Conservation (phyloP, 345 rosid species). For the Gossypium sturtianum region DNA sequence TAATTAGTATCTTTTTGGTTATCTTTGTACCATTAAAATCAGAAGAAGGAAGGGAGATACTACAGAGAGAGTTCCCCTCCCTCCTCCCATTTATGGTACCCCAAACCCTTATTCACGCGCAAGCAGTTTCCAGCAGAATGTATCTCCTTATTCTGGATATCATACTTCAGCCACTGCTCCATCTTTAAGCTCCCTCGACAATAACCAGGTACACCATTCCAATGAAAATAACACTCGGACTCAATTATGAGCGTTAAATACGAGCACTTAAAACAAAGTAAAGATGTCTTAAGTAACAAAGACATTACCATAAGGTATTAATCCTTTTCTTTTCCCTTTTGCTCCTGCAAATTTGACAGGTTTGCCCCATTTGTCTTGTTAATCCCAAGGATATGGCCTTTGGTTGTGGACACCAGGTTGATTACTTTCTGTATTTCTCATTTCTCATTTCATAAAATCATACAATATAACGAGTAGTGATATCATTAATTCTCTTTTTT, state of each 20-base stretch:
- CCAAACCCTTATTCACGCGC: constrained; percentile 20
- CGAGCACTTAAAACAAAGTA: not conserved
- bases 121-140: constrained; percentile 30
- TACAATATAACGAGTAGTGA: no score
- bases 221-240: not conserved
- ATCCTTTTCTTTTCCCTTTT: not conserved
- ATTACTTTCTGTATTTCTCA: not conserved
- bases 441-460: not conserved
- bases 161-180: constrained; percentile 30
- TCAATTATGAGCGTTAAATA: not conserved
- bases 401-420: constrained; percentile 84
- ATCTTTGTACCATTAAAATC: constrained; percentile 13
- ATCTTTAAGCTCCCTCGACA: constrained; percentile 33
- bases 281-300: not conserved
- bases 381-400: constrained; percentile 71
- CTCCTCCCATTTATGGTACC: constrained; percentile 48
- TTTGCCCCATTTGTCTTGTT: constrained; percentile 65
- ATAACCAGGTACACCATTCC: constrained; percentile 41
- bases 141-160: constrained; percentile 27
- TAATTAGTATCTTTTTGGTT: not conserved
- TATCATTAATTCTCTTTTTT: no score
- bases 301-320: not conserved
- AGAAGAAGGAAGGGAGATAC: constrained; percentile 36
- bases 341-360: constrained; percentile 28
- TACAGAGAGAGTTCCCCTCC: constrained; percentile 58